These are phyloP conservation scores for Ceratonia siliqua DNA, from an alignment of 306 rosid species.

Conservation along the genomic window DNA sequence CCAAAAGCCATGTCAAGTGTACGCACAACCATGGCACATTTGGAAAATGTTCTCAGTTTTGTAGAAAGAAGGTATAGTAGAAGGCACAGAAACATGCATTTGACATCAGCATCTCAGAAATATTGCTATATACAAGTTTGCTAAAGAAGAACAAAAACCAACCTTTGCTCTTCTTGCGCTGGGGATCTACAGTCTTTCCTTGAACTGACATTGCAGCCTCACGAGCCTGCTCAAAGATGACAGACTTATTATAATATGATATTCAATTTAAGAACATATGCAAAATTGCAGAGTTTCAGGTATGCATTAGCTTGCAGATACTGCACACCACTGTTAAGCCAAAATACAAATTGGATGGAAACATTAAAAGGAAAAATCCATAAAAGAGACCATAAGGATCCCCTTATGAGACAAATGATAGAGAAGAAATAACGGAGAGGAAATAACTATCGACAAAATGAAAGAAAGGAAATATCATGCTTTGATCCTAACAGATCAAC, in stretches of 20 bases:
- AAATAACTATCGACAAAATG: background rate
- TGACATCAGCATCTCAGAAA: background rate
- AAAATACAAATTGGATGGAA: background rate
- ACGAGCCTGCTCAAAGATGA: conserved; percentile 71
- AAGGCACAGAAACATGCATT: conserved; percentile 18
- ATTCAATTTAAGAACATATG: too few species aligned
- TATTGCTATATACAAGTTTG: conserved; percentile 1
- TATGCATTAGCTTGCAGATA: background rate
- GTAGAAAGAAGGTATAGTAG: background rate
- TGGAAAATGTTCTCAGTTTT: background rate
- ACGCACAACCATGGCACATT: background rate
- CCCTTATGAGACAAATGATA: background rate
- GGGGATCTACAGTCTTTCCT: conserved; percentile 88
- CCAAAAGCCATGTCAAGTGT: conserved; percentile 22
- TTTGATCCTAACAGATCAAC: background rate
- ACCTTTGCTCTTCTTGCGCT: conserved; percentile 98
- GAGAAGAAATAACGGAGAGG: background rate
- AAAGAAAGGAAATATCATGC: background rate
- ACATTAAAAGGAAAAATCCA: too few species aligned
- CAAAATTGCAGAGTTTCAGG: background rate
- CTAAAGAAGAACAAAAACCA: conserved; percentile 29
- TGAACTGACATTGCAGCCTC: conserved; percentile 88
- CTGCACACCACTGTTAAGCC: too few species aligned
- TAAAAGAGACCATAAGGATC: background rate
- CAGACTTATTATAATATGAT: background rate